phyloP scores from a whole-genome alignment of 306 rosid genomes.

The Vicia sativa region DNA sequence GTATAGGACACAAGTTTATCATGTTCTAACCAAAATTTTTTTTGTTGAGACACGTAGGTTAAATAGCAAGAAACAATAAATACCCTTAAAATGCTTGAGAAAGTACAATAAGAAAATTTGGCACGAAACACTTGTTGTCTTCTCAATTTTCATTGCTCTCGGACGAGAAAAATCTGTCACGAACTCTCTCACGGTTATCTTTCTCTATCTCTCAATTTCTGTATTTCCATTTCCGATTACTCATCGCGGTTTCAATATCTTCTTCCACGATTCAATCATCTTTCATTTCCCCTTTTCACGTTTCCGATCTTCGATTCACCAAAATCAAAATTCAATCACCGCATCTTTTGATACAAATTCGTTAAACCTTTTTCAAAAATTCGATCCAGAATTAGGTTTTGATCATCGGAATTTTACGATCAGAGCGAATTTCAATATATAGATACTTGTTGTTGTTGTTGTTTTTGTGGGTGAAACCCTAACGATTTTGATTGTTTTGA shows the following conservation, averaged over 20 bases:
- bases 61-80: too few species aligned
- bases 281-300: not conserved
- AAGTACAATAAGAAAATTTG: not conserved
- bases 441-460: not conserved
- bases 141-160: not conserved
- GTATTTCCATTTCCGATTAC: too few species aligned
- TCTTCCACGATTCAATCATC: not conserved
- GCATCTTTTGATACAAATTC: not conserved
- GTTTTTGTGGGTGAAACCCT: conserved; percentile 20
- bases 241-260: too few species aligned
- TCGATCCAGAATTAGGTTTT: not conserved
- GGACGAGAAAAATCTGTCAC: not conserved
- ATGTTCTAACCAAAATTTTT: too few species aligned
- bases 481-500: conserved; percentile 1
- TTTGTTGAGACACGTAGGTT: too few species aligned
- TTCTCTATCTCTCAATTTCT: not conserved
- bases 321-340: not conserved
- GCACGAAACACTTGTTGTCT: not conserved
- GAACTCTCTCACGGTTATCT: not conserved
- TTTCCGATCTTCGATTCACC: not conserved
- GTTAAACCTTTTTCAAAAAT: not conserved
- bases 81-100: too few species aligned
- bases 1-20: too few species aligned
- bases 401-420: conserved; percentile 3
- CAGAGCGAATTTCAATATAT: not conserved